Evolutionary conservation across 441 rosid species (phyloP).

Genomic region (Rhodomyrtus psidioides): DNA sequence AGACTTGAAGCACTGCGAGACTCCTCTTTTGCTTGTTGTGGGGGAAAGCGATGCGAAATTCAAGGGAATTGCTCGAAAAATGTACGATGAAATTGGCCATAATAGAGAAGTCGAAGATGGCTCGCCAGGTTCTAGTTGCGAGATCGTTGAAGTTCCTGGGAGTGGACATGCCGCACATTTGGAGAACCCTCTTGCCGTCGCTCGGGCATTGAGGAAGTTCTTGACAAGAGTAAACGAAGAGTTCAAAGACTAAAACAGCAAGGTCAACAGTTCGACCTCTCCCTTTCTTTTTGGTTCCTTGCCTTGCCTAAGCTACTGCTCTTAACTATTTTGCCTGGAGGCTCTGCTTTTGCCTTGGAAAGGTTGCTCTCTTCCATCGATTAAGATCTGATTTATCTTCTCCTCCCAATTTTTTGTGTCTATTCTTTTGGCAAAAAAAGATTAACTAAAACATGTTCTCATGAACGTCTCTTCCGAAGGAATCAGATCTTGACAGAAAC

Average conservation of each 20-base stretch:
- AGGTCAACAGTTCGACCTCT: not conserved
- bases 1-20: conserved; percentile 50
- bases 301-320: not conserved
- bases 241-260: not conserved
- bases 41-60: conserved; percentile 74
- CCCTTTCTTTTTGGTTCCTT: not conserved
- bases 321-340: not conserved
- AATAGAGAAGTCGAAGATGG: conserved; percentile 10
- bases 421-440: not conserved
- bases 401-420: not conserved
- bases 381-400: not conserved
- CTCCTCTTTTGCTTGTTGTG: conserved; percentile 48
- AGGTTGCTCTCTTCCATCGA: not conserved
- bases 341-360: not conserved
- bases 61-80: conserved; percentile 46
- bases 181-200: conserved; percentile 63
- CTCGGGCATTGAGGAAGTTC: conserved; percentile 50
- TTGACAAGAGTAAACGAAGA: conserved; percentile 21
- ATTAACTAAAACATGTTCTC: not conserved
- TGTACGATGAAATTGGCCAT: conserved; percentile 26
- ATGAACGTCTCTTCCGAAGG: not conserved
- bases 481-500: not conserved
- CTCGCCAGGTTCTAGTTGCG: conserved; percentile 6
- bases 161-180: conserved; percentile 84
- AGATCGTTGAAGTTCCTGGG: conserved; percentile 44